These are phyloP conservation scores for Pyricularia pennisetigena DNA, from an alignment of 2,329 filamentous ascomycete species.

Conservation along the genomic window DNA sequence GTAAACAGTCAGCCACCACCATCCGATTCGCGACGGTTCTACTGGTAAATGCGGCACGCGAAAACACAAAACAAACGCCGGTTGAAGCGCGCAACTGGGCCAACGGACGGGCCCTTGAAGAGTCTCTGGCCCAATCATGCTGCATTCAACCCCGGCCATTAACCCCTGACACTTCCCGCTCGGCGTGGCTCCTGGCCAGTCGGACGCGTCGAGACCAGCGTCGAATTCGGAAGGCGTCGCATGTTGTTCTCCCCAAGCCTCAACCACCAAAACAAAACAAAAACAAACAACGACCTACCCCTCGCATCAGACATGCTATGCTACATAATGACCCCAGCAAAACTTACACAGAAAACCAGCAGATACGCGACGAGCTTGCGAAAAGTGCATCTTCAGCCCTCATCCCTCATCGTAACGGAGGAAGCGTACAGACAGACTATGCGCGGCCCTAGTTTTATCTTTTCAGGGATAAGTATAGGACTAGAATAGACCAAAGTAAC, in stretches of 20 bases:
- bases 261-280: conserved; percentile 6
- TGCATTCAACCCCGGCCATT: background rate
- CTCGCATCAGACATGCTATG: background rate
- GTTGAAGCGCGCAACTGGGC: conserved; percentile 5
- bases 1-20: background rate
- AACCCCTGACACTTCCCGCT: conserved; percentile 3
- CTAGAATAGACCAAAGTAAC: background rate
- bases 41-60: background rate
- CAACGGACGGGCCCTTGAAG: background rate
- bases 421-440: background rate
- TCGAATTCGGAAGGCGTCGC: conserved; percentile 1
- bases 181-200: conserved; percentile 4
- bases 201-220: conserved; percentile 7
- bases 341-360: background rate
- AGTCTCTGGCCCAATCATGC: background rate
- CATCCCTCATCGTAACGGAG: no score
- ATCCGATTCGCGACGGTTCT: background rate
- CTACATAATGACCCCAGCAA: background rate
- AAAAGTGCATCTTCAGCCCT: background rate
- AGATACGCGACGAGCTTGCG: background rate
- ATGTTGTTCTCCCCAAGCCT: conserved; percentile 1
- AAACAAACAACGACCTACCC: conserved; percentile 7
- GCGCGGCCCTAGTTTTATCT: background rate
- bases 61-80: conserved; percentile 1
- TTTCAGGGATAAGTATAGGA: background rate